These are phyloP conservation scores for Tuber borchii DNA, from an alignment of 495 filamentous ascomycete species.

Conservation along the genomic window DNA sequence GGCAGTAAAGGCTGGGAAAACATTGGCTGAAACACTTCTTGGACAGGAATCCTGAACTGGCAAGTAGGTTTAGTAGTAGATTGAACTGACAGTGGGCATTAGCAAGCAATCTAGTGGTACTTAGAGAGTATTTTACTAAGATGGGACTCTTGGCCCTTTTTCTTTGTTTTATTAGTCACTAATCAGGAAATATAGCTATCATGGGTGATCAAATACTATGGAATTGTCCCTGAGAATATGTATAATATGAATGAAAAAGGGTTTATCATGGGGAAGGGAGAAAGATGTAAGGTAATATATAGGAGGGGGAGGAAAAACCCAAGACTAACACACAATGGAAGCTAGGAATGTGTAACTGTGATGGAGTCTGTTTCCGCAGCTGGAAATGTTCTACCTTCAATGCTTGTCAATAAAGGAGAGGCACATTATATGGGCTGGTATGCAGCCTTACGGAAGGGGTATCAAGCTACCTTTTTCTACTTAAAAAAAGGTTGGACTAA, in stretches of 20 bases:
- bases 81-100: neutral
- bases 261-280: too few species aligned
- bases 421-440: conserved; percentile 19
- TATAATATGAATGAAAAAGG: too few species aligned
- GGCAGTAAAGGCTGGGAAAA: neutral
- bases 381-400: conserved; percentile 8
- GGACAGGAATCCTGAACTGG: conserved; percentile 10
- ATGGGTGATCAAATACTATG: too few species aligned
- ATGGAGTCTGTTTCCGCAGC: conserved; percentile 14
- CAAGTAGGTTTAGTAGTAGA: too few species aligned
- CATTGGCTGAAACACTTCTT: conserved; percentile 12
- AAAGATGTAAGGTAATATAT: too few species aligned
- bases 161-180: neutral
- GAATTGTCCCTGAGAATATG: too few species aligned
- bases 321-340: conserved; percentile 6
- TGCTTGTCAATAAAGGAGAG: conserved; percentile 14
- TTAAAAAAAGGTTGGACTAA: conserved; percentile 16
- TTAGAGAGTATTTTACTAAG: conserved; percentile 22
- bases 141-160: neutral
- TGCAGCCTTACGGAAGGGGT: neutral
- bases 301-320: conserved; percentile 10
- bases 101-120: conserved; percentile 15
- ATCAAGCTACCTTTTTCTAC: conserved; percentile 5
- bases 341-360: conserved; percentile 12
- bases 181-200: conserved; percentile 6